Evolutionary conservation across 2,329 filamentous ascomycete species (phyloP), one percentile per base, ranked within the genome.

Genomic region (Colletotrichum euphorbiae): DNA sequence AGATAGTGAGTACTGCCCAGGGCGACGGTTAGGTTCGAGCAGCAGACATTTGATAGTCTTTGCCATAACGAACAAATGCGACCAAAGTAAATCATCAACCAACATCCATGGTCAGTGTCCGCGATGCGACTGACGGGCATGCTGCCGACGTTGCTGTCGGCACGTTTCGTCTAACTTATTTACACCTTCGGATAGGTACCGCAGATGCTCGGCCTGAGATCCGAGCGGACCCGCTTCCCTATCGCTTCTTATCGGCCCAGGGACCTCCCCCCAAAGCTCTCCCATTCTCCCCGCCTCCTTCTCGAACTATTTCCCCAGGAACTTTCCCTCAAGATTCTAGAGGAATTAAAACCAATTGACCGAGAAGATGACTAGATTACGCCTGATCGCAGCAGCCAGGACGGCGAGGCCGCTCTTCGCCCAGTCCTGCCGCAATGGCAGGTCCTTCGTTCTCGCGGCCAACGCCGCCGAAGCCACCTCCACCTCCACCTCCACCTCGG

Each of bases 341-440:
- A 66, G 38, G 12, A 28, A 42, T 17, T 28, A 7, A 12, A 15
- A 24, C 28, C 48, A 55, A 68, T 55, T 60, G 31, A 45, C 38
- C 28, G 13, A 6, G 19, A 43, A 55, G 11, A 68, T 68, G 66
- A 55, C 61, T 42, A 42, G 66, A 59, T 65, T 48, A 48, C 48
- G 61, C 57, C 21, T 68, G 17, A 42, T 68, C 19, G 61, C 66
- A 17, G 62, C 66, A 15, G 61, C 54, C 38, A 58, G 66, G 48
- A 51, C 48, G 55, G 66, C 66, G 13, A 59, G 66, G 31, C 66
- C 61, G 21, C 38, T 66, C 31, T 54, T 68, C 19, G 46, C 52
- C 17, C 42, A 61, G 19, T 15, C 54, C 61, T 52, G 54, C 55
- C 66, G 54, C 61, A 54, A 68, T 42, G 54, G 52, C 61, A 56